These are phyloP conservation scores for Voacanga thouarsii DNA, from an alignment of 257 asterid species.

Conservation along the genomic window DNA sequence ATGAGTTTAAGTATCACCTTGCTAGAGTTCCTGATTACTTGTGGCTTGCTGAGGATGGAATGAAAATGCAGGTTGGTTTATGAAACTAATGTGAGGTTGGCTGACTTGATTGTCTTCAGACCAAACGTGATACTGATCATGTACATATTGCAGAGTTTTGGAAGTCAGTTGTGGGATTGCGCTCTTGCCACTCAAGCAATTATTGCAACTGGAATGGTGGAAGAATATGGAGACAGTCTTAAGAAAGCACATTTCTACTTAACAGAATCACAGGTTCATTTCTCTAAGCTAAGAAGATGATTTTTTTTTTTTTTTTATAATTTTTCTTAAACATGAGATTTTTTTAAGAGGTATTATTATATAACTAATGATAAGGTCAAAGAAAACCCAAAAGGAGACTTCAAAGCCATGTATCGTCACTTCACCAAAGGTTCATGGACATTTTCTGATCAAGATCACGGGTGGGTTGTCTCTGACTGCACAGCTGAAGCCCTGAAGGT, in stretches of 20 bases:
- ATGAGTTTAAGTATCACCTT: constrained; percentile 62
- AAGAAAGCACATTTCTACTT: constrained; percentile 67
- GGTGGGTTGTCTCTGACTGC: constrained; percentile 73
- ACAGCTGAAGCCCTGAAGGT: constrained; percentile 74
- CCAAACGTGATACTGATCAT: not conserved
- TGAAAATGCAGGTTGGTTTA: constrained; percentile 65
- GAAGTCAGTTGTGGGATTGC: constrained; percentile 78
- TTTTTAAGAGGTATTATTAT: not conserved
- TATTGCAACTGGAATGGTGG: constrained; percentile 66
- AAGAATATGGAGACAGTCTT: constrained; percentile 71
- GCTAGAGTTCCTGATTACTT: constrained; percentile 77
- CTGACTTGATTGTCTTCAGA: not conserved
- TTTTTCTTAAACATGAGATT: not conserved
- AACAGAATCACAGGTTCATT: constrained; percentile 68
- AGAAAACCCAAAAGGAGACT: constrained; percentile 59
- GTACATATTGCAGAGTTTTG: constrained; percentile 48
- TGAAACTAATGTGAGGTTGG: not conserved
- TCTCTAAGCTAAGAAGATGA: not conserved
- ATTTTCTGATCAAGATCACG: constrained; percentile 87
- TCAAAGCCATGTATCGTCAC: constrained; percentile 62
- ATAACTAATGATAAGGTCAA: constrained; percentile 35
- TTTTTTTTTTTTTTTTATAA: too few species aligned
- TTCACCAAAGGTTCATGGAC: constrained; percentile 77
- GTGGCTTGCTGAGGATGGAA: constrained; percentile 93
- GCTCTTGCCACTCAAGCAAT: constrained; percentile 68